phyloP scores from a whole-genome alignment of 2,329 filamentous ascomycete genomes.

The Neonectria punicea region DNA sequence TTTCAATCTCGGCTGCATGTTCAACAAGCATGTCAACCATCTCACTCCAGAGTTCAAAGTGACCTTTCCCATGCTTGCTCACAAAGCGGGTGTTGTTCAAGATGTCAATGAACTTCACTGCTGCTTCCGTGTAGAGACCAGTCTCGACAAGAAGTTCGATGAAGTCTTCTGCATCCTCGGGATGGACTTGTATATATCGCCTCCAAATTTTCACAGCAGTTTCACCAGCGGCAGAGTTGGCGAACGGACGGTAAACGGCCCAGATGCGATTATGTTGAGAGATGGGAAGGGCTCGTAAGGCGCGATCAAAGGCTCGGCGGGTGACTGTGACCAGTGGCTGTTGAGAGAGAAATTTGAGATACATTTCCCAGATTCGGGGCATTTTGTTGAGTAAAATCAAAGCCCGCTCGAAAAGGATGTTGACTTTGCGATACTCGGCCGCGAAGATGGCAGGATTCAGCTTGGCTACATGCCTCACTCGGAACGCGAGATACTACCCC shows the following conservation, averaged over 20 bases:
- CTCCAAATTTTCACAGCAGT: slow-evolving; percentile 95
- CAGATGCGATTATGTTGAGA: slow-evolving; percentile 97
- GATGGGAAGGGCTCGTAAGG: slow-evolving; percentile 88
- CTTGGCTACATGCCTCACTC: slow-evolving; percentile 81
- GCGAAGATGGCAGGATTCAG: slow-evolving; percentile 85
- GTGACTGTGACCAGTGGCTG: slow-evolving; percentile 93
- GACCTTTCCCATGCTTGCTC: slow-evolving; percentile 93
- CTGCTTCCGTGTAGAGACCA: slow-evolving; percentile 88
- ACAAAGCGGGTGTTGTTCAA: slow-evolving; percentile 90
- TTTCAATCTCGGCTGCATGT: slow-evolving; percentile 87
- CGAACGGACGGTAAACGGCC: slow-evolving; percentile 90
- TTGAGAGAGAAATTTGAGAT: slow-evolving; percentile 86
- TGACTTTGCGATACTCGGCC: slow-evolving; percentile 90
- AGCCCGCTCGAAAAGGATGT: slow-evolving; percentile 91
- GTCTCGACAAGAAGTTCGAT: slow-evolving; percentile 88
- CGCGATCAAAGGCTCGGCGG: slow-evolving; percentile 89
- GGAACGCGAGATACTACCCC: slow-evolving; percentile 81
- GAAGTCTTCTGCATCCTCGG: slow-evolving; percentile 94
- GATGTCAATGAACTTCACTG: slow-evolving; percentile 89
- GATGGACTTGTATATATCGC: slow-evolving; percentile 96
- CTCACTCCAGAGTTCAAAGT: slow-evolving; percentile 97
- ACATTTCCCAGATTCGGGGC: slow-evolving; percentile 98
- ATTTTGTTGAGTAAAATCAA: slow-evolving; percentile 97
- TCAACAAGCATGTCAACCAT: slow-evolving; percentile 95
- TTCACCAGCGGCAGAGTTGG: slow-evolving; percentile 87